Evolutionary conservation across 2,329 filamentous ascomycete species (phyloP).

Genomic region (Fusarium oligoseptatum): DNA sequence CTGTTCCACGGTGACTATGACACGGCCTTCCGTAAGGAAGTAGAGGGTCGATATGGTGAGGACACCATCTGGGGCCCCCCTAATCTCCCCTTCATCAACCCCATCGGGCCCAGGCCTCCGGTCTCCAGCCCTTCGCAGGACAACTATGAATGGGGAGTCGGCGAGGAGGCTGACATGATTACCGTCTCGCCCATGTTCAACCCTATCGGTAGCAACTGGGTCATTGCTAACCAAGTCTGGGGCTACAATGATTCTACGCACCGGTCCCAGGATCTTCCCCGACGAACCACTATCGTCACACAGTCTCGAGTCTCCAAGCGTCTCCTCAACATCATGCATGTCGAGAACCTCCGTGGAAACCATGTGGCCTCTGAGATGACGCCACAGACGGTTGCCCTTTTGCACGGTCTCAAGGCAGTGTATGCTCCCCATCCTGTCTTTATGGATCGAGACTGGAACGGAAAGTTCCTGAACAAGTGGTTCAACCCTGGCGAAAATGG

Average conservation of each 20-base stretch:
- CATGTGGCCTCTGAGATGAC: constrained; percentile 88
- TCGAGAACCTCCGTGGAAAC: constrained; percentile 79
- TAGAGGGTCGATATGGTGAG: constrained; percentile 66
- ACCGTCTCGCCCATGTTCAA: constrained; percentile 86
- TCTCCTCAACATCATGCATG: constrained; percentile 81
- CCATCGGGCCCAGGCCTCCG: constrained; percentile 74
- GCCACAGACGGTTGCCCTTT: constrained; percentile 77
- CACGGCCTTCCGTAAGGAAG: constrained; percentile 73
- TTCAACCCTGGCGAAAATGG: constrained; percentile 71
- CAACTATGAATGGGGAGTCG: constrained; percentile 81
- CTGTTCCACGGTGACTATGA: constrained; percentile 75
- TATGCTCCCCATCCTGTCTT: constrained; percentile 84
- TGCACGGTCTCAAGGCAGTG: constrained; percentile 84
- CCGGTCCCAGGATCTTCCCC: constrained; percentile 69
- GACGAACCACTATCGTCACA: constrained; percentile 83
- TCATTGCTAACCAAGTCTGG: constrained; percentile 76
- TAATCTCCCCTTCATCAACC: constrained; percentile 70
- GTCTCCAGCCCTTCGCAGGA: constrained; percentile 70
- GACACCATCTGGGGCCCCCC: constrained; percentile 76
- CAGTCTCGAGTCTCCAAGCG: constrained; percentile 80
- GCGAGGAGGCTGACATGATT: constrained; percentile 80
- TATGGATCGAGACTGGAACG: constrained; percentile 80
- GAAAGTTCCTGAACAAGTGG: constrained; percentile 66
- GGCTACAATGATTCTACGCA: constrained; percentile 70
- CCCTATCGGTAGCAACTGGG: constrained; percentile 78